Evolutionary conservation across 129 eudicot species (phyloP).

Genomic region (Artemisia argyi): DNA sequence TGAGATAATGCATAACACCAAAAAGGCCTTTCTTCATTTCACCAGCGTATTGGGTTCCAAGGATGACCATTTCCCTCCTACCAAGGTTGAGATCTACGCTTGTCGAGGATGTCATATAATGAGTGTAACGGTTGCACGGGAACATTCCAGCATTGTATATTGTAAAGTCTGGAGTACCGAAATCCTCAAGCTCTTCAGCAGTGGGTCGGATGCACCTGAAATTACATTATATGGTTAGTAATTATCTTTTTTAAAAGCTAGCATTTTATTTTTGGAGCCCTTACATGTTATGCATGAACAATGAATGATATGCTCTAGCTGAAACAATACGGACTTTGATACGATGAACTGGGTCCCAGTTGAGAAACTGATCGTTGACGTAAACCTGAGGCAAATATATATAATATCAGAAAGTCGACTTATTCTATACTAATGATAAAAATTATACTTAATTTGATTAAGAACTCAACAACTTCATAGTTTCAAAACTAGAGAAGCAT

Average conservation of each 20-base stretch:
- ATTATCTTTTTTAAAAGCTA: background rate
- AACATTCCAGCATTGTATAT: conserved; percentile 98
- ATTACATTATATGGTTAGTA: conserved; percentile 19
- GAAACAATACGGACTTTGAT: conserved; percentile 96
- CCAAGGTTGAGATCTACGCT: conserved; percentile 93
- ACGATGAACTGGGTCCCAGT: conserved; percentile 92
- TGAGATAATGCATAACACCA: conserved; percentile 96
- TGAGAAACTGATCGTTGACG: conserved; percentile 89
- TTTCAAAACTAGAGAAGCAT: too few relatives aligned
- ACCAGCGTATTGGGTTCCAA: conserved; percentile 99
- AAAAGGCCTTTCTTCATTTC: conserved; percentile 99
- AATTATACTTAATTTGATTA: too few relatives aligned
- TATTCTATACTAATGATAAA: too few relatives aligned
- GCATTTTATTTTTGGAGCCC: too few relatives aligned
- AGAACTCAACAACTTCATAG: too few relatives aligned
- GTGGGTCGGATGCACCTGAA: conserved; percentile 99
- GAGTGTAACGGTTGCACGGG: conserved; percentile 98
- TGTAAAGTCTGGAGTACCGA: conserved; percentile 98
- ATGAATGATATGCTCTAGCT: conserved; percentile 96
- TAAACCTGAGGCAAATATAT: conserved; percentile 57
- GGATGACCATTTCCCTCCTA: conserved; percentile 97
- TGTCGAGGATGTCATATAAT: conserved; percentile 98
- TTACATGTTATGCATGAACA: conserved; percentile 98
- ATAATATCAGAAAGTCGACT: too few relatives aligned
- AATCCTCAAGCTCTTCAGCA: conserved; percentile 96